Base-by-base conservation (phyloP, 2,329 filamentous ascomycete species). In the Emmonsiellopsis sp. region DNA sequence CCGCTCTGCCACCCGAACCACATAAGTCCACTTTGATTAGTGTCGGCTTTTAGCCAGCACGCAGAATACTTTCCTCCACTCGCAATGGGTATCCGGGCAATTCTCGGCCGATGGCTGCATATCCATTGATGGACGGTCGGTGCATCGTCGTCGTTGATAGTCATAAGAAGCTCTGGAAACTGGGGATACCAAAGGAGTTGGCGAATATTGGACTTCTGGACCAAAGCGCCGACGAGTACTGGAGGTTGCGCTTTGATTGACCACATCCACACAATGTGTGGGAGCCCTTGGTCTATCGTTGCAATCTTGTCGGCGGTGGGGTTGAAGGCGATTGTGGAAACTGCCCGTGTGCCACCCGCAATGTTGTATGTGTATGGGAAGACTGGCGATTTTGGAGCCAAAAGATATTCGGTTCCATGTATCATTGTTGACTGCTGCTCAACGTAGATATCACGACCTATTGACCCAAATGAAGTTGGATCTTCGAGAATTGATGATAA, bases 211-310 rank as follows among this genome's bases (percentile, higher is more conserved):
- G 72, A 66, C 45, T 73, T 72, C 49, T 75, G 73, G 15, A 74
- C 68, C 1, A 75, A 54, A 5, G 64, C 65, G n/a, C 71, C 70
- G 6, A 62, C 51, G 7, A 72, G 59, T 6, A 52, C 59, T 2
- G 65, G 60, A 11, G 54, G 50, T 10, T 48, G 43, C 16, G 51
- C 47, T 35, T 66, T 61, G 47, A 73, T 48, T 5, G 67, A 66
- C 73, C 73, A 75, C 55, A 76, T 69, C 72, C 73, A 76, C 16
- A 72, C 65, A 15, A 75, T 70, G 52, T 73, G 72, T 11, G 73
- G 68, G 7, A 68, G 65, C 20, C 62, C 61, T n/a, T 70, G 67
- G 52, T 71, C 68, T 38, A 70, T 64, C 2, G 69, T 72, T 8
- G 69, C 71, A 11, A 75, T 56, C 10, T 72, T 59, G 0, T 49